These are phyloP conservation scores for Lepiota venenata DNA, from an alignment of 768 basidiomycete genomes.

Conservation along the genomic window DNA sequence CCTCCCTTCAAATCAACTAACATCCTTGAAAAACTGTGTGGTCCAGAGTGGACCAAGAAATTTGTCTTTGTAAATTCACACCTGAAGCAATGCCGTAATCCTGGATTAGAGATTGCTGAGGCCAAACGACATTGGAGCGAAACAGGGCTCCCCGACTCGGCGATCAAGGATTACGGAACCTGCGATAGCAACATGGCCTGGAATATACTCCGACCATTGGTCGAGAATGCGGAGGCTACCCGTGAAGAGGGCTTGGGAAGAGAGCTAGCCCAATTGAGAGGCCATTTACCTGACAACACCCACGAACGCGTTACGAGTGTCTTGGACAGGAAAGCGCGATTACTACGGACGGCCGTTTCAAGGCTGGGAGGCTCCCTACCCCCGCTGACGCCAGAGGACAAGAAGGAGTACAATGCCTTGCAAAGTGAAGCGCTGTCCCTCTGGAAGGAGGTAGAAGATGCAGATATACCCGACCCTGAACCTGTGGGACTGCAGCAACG, in stretches of 20 bases:
- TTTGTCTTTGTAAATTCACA: constrained; percentile 3
- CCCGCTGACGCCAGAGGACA: background rate
- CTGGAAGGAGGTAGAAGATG: constrained; percentile 6
- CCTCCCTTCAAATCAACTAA: background rate
- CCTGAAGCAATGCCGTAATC: background rate
- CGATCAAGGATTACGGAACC: background rate
- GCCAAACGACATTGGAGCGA: background rate
- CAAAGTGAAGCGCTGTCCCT: background rate
- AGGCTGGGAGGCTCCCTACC: background rate
- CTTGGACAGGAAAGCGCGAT: background rate
- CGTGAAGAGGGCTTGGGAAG: background rate
- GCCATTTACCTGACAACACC: background rate
- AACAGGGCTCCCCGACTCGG: background rate
- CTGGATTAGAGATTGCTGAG: background rate
- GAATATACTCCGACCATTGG: background rate
- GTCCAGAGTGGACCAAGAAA: background rate
- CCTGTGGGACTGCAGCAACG: background rate
- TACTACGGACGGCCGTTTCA: background rate
- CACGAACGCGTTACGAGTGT: background rate
- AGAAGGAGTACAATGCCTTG: background rate
- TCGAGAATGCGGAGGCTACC: background rate
- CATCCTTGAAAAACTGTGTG: constrained; percentile 1
- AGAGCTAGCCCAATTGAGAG: background rate
- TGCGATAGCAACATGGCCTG: background rate
- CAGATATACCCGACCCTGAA: background rate